Evolutionary conservation across 139 green algal genomes (phyloP), one percentile per base, ranked within the genome.

Genomic region (Eudorina sp.): DNA sequence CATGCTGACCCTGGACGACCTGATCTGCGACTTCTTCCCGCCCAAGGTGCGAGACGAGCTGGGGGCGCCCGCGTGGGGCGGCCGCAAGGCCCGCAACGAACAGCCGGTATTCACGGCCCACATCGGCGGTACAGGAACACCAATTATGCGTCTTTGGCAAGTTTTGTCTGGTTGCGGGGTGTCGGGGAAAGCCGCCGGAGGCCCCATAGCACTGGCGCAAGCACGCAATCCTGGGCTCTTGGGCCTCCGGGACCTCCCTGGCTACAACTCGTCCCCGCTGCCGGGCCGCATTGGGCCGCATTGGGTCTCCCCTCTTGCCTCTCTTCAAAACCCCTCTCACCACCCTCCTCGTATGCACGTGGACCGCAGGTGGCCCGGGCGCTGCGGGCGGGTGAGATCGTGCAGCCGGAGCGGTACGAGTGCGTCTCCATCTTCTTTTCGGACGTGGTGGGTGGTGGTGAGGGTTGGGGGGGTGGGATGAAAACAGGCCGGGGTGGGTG

Each of bases 351-450:
- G 6, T 66, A 23, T 66, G 5, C 55, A 66, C 7, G 3, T 34
- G 27, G n/a, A 25, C 19, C 62, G 27, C 62, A 87, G 81, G 81
- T 88, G 21, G 83, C 83, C 16, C 31, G 68, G n/a, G 83, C 83
- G 46, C 53, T 88, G 83, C 48, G 31, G 38, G 69, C 69, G 11
- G 83, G 83, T 14, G 46, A 88, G 83, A 31, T 48, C 29, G 68
- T 81, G 36, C 68, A 88, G 48, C 83, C 83, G 25, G 83, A 88
- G 83, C 68, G 83, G 13, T 88, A 82, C 69, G 83, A 88, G 23
- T 74, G 64, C 46, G 81, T 87, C 3, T 87, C 81, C 64, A 87
- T 87, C 62, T 87, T 79, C 81, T 87, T 87, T n/a, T 85, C 79
- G 0, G 79, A 84, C 34, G 53, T 72, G 38, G 53, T 55, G 75